Base-by-base conservation (phyloP, 1,284 basidiomycete species). In the Irpex sp. region DNA sequence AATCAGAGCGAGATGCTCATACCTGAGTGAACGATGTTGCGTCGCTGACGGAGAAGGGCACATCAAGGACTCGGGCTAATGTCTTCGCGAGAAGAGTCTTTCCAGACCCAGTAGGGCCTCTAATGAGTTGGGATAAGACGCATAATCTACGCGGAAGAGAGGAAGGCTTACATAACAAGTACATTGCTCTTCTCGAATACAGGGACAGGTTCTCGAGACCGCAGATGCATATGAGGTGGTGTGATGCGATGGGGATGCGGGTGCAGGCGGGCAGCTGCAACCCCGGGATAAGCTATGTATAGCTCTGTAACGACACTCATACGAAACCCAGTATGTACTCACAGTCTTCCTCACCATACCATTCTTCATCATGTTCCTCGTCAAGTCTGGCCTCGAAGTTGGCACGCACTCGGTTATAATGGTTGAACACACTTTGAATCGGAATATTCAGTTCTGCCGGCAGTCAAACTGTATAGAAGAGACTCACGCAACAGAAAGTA, bases 111-210 rank as follows among this genome's bases (percentile, higher is more conserved):
- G 92, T 93, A 15, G 92, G 91, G 50, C 91, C 91, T 69, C 90
- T 93, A 55, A 11, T 51, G 21, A 8, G 33, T 8, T 35, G 58
- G 17, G 21, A 67, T 61, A 68, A 59, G 54, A 67, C 57, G 33
- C 65, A 57, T 5, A 36, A 63, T 63, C 36, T 47, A 5, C 35
- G 63, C 46, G 71, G 2, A 47, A 57, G 31, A 39, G 58, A 21
- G 21, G 13, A 35, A 17, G 59, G 54, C 11, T 61, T 74, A 92
- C 93, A 97, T 84, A 66, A 96, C 88, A 58, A 96, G 78, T 1
- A 97, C 93, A 72, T 97, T 97, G 71, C 93, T 95, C 82, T 97
- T 97, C 79, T 97, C 95, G 62, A 95, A 93, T 35, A 85, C 70
- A 46, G 87, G 83, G n/a, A 80, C 70, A 1, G 77, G 74, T 61